These are phyloP conservation scores for Sarocladium oryzae DNA, from an alignment of 2,329 filamentous ascomycete species.

Conservation along the genomic window DNA sequence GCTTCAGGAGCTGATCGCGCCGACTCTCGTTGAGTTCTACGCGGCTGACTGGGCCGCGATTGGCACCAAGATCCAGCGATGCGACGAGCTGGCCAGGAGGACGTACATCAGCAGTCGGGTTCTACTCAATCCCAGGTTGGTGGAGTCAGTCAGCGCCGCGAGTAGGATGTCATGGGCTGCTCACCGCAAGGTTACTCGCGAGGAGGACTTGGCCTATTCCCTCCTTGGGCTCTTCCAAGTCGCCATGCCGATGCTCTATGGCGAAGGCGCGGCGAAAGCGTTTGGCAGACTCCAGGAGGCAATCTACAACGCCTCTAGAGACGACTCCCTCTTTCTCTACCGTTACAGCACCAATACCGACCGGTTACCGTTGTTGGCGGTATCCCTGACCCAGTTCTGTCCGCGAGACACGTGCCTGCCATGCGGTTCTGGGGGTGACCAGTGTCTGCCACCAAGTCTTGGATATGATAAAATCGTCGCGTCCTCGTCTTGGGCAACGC, in stretches of 20 bases:
- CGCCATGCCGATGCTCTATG: conserved; percentile 18
- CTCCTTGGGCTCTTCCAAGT: conserved; percentile 17
- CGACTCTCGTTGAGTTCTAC: conserved; percentile 23
- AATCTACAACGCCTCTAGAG: too few species aligned
- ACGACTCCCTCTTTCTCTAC: too few species aligned
- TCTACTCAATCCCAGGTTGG: not conserved
- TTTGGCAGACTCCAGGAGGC: not conserved
- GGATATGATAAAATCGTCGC: too few species aligned
- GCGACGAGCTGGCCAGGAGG: conserved; percentile 12
- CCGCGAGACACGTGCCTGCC: too few species aligned
- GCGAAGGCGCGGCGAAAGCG: conserved; percentile 15
- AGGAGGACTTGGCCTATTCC: conserved; percentile 18
- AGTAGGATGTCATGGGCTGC: conserved; percentile 15
- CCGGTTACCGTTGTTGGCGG: too few species aligned
- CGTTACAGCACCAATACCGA: too few species aligned
- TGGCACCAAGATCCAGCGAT: conserved; percentile 18
- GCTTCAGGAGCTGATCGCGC: conserved; percentile 59
- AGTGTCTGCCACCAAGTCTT: too few species aligned
- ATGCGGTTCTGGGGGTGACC: too few species aligned
- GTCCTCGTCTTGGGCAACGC: too few species aligned
- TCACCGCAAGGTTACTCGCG: conserved; percentile 12
- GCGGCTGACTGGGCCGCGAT: conserved; percentile 19
- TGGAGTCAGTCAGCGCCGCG: too few species aligned
- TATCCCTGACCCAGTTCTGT: too few species aligned
- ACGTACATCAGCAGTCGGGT: not conserved